A percentile compares a stretch with the other conserved stretches of the same genome.
These are phyloP conservation scores for Dothideomycetes sp. DNA, from an alignment of 2,329 filamentous ascomycete species.

Conservation along the genomic window DNA sequence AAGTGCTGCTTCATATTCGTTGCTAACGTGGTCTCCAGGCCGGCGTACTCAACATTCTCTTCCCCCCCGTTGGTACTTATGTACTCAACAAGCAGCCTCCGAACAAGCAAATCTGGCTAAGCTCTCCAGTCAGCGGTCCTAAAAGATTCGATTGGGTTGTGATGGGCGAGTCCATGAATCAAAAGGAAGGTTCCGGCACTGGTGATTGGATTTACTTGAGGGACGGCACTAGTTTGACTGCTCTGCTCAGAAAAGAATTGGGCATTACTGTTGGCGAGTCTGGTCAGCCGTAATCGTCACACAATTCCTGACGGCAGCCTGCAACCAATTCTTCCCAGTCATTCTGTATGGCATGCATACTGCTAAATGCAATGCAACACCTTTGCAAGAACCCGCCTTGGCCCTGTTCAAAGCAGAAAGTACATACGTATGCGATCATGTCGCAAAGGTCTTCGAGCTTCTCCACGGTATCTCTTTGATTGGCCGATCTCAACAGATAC, in stretches of 20 bases:
- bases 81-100: constrained; percentile 98
- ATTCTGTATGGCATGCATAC: no score
- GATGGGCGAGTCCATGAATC: constrained; percentile 58
- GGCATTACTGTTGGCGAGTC: constrained; percentile 48
- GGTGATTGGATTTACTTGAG: constrained; percentile 84
- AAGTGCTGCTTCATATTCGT: constrained; percentile 1
- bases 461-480: no score
- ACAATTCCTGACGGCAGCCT: no score
- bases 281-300: background rate
- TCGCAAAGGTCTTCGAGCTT: no score
- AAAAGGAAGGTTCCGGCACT: constrained; percentile 65
- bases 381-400: no score
- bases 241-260: constrained; percentile 67
- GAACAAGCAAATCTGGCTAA: constrained; percentile 96
- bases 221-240: constrained; percentile 66
- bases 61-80: constrained; percentile 66
- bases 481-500: no score
- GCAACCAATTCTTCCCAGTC: no score
- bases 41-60: constrained; percentile 71
- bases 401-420: no score
- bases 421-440: no score
- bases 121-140: constrained; percentile 79
- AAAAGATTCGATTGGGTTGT: constrained; percentile 91
- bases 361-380: no score
- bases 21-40: constrained; percentile 44